Percentiles rank a stretch among this genome's conserved stretches.
Conservation (phyloP, 768 basidiomycete species). For the Boletus eberwhitei region DNA sequence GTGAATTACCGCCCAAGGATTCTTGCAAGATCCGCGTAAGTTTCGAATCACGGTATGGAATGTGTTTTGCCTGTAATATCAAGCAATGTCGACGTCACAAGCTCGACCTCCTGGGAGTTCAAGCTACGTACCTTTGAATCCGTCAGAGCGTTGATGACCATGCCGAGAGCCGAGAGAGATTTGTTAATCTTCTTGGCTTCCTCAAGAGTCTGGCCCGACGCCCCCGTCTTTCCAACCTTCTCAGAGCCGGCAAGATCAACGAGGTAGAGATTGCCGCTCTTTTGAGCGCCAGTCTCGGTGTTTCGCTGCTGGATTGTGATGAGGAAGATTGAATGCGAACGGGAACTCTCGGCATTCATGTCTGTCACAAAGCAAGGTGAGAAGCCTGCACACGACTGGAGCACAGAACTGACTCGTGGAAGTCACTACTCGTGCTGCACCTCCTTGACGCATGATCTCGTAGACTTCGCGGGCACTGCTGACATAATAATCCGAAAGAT, state of each 20-base stretch:
- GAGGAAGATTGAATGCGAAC: constrained; percentile 98
- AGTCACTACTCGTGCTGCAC: constrained; percentile 85
- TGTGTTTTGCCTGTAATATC: constrained; percentile 75
- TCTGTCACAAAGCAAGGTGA: constrained; percentile 46
- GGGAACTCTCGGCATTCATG: constrained; percentile 99
- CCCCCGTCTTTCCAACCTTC: constrained; percentile 99
- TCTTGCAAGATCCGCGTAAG: constrained; percentile 99
- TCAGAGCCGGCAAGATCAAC: constrained; percentile 98
- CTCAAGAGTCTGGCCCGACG: constrained; percentile 96
- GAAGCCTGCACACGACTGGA: background rate
- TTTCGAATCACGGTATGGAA: constrained; percentile 98
- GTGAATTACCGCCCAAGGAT: constrained; percentile 91
- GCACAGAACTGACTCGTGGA: constrained; percentile 75
- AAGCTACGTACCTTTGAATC: constrained; percentile 75
- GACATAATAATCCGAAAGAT: constrained; percentile 96
- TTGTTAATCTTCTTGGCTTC: constrained; percentile 99
- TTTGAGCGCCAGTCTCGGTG: constrained; percentile 92
- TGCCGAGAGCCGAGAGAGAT: constrained; percentile 92
- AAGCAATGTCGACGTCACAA: constrained; percentile 3
- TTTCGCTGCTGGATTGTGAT: constrained; percentile 97
- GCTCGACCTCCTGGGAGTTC: background rate
- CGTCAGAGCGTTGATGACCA: constrained; percentile 99
- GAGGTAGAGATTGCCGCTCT: constrained; percentile 94
- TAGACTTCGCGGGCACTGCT: constrained; percentile 94
- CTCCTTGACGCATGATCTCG: constrained; percentile 98